Percentiles rank a stretch among this genome's conserved stretches.
phyloP scores from a whole-genome alignment of 176 grass and related monocot species.

The Aechmea fasciata region DNA sequence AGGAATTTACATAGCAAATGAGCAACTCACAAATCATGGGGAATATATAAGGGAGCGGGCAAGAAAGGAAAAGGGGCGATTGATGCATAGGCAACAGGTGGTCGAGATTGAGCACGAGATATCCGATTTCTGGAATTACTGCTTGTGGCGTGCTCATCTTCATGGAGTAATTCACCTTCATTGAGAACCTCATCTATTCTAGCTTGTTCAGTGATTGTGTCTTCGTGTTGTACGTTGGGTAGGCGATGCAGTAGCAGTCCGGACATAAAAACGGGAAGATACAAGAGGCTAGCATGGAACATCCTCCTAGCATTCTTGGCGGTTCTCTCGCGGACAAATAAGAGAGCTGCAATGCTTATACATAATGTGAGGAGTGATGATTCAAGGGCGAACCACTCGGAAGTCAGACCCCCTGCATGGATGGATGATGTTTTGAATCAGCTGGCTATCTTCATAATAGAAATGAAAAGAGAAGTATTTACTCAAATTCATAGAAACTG shows the following conservation, averaged over 20 bases:
- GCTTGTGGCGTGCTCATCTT: slow-evolving; percentile 30
- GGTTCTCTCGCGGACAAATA: slow-evolving; percentile 52
- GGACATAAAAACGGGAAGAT: slow-evolving; percentile 90
- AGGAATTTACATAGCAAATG: too few relatives aligned
- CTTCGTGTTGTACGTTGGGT: slow-evolving; percentile 40
- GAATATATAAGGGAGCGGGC: slow-evolving; percentile 53
- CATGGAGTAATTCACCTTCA: slow-evolving; percentile 15
- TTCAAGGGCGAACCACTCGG: slow-evolving; percentile 84
- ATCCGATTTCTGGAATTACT: slow-evolving; percentile 19
- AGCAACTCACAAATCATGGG: slow-evolving; percentile 33
- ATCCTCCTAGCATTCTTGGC: slow-evolving; percentile 73
- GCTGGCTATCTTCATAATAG: slow-evolving; percentile 3
- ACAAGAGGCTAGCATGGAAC: slow-evolving; percentile 82
- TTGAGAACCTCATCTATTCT: slow-evolving; percentile 21
- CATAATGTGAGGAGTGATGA: slow-evolving; percentile 65
- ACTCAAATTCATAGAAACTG: not conserved
- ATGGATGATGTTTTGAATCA: not conserved
- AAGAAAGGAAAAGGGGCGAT: slow-evolving; percentile 83
- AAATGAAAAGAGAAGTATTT: slow-evolving; percentile 4
- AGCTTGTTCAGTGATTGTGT: slow-evolving; percentile 20
- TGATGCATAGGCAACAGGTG: slow-evolving; percentile 84
- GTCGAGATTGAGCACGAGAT: slow-evolving; percentile 26
- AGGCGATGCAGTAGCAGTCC: slow-evolving; percentile 70
- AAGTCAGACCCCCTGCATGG: slow-evolving; percentile 72
- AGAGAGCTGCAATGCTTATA: slow-evolving; percentile 52